Conservation (phyloP, 306 rosid species). For the barrel medic (Medicago truncatula) region DNA sequence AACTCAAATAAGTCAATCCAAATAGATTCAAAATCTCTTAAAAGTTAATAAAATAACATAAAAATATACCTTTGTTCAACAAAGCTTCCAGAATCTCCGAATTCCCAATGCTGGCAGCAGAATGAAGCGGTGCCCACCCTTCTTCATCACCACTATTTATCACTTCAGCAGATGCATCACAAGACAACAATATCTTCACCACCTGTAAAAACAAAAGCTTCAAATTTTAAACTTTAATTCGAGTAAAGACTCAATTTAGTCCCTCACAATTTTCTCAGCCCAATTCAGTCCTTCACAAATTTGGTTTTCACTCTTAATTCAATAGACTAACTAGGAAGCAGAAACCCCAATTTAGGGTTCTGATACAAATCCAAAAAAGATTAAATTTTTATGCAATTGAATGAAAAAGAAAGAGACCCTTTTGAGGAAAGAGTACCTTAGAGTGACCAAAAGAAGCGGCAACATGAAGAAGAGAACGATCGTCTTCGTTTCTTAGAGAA, state of each 20-base stretch:
- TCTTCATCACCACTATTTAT: conserved; percentile 82
- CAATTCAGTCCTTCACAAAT: too few species aligned
- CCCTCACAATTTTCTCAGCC: too few species aligned
- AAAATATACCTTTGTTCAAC: conserved; percentile 59
- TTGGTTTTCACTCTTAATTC: neutral
- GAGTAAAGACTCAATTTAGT: too few species aligned
- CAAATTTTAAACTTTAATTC: conserved; percentile 4
- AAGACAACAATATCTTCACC: conserved; percentile 58
- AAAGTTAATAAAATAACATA: neutral
- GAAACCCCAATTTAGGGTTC: conserved; percentile 14
- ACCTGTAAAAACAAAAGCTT: conserved; percentile 46
- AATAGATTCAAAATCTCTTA: neutral
- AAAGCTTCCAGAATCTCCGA: conserved; percentile 62
- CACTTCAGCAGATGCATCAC: conserved; percentile 56
- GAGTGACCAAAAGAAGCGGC: conserved; percentile 74
- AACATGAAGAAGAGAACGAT: conserved; percentile 83
- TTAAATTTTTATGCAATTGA: conserved; percentile 11
- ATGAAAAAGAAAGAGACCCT: neutral
- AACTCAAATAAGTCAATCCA: neutral
- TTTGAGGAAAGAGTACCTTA: conserved; percentile 51
- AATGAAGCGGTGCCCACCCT: conserved; percentile 95
- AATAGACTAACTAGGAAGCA: neutral
- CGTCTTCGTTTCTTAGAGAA: conserved; percentile 76
- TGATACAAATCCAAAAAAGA: conserved; percentile 26
- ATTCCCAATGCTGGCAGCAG: conserved; percentile 86